Evolutionary conservation across 768 basidiomycete species (phyloP).

Genomic region (Leccinum subtestaceum): DNA sequence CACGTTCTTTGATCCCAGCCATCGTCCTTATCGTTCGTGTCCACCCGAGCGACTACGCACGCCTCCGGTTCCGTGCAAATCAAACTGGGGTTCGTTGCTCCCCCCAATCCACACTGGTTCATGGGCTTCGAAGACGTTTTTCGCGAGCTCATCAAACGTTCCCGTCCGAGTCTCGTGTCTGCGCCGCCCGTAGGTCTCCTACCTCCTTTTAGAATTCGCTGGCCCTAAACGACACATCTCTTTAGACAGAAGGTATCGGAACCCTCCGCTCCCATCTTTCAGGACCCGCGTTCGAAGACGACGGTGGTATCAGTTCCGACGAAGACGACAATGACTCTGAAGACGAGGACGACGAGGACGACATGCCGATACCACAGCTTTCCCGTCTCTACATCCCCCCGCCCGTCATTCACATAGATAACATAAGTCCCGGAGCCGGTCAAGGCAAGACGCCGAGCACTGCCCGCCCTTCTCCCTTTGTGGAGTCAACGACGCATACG

Average conservation of each 20-base stretch:
- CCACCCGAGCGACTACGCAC: conserved; percentile 44
- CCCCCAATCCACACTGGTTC: conserved; percentile 41
- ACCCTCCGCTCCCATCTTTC: conserved; percentile 66
- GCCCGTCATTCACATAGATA: conserved; percentile 20
- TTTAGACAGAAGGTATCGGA: conserved; percentile 81
- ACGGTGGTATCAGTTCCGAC: conserved; percentile 68
- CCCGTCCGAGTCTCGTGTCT: conserved; percentile 65
- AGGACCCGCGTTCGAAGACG: conserved; percentile 65
- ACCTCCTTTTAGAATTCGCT: not conserved
- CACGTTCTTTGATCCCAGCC: conserved; percentile 34
- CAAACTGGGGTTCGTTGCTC: conserved; percentile 57
- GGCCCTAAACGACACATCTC: not conserved
- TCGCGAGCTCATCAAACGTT: conserved; percentile 58
- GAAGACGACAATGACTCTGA: conserved; percentile 38
- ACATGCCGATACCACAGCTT: conserved; percentile 33
- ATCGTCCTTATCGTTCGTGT: conserved; percentile 44
- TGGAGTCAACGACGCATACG: conserved; percentile 22
- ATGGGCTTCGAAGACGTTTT: conserved; percentile 62
- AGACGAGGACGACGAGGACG: conserved; percentile 25
- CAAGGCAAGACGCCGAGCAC: conserved; percentile 21
- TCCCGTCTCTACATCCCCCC: conserved; percentile 23
- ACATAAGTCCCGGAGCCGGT: conserved; percentile 9
- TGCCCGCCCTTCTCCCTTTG: conserved; percentile 22
- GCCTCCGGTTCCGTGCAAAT: conserved; percentile 55
- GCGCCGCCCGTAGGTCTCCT: conserved; percentile 67